phyloP scores from a whole-genome alignment of 352 stramenopile species.

The Pelagophyceae sp. region DNA sequence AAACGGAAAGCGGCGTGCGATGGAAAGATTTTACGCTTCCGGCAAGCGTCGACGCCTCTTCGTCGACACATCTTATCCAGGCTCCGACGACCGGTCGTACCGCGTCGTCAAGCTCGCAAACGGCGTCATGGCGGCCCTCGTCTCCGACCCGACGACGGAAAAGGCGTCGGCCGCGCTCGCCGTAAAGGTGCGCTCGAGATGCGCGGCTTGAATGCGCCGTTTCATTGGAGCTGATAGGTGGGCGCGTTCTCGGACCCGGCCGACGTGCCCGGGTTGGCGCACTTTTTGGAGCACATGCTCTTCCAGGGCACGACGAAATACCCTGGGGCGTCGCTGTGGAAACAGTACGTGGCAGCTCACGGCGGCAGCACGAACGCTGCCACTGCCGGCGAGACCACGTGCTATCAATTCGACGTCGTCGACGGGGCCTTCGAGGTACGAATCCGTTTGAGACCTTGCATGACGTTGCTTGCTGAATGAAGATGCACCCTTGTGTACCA shows the following conservation, averaged over 20 bases:
- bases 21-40: too few relatives aligned
- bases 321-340: conserved; percentile 66
- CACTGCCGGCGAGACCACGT: conserved; percentile 10
- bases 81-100: background rate
- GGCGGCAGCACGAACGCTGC: conserved; percentile 83
- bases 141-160: background rate
- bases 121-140: background rate
- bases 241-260: conserved; percentile 53
- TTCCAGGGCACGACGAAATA: conserved; percentile 92
- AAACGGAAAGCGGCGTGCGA: too few relatives aligned
- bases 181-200: too few relatives aligned
- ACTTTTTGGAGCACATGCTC: conserved; percentile 87
- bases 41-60: too few relatives aligned
- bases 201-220: too few relatives aligned
- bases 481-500: conserved; percentile 82
- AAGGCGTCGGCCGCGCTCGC: conserved; percentile 51
- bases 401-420: conserved; percentile 6
- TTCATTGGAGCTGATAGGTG: too few relatives aligned
- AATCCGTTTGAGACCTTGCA: too few relatives aligned
- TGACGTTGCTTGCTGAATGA: background rate
- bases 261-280: conserved; percentile 45
- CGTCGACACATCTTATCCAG: too few relatives aligned
- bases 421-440: conserved; percentile 10
- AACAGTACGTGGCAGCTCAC: conserved; percentile 74
- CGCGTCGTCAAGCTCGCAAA: background rate